Conservation (phyloP, 2,329 filamentous ascomycete species). For the Monilinia vaccinii-corymbosi region DNA sequence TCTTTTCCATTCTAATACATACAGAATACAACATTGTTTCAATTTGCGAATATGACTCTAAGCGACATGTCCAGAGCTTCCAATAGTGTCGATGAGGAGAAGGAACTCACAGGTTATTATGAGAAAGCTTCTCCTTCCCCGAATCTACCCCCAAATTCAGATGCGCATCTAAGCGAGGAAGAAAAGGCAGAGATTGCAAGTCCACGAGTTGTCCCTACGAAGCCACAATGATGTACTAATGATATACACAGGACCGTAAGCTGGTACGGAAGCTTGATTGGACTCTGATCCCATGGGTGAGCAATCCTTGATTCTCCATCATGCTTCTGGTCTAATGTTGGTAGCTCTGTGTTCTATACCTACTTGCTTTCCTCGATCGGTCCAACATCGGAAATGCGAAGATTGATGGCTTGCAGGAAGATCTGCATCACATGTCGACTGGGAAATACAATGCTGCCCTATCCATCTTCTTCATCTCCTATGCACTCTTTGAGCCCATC, state of each 20-base stretch:
- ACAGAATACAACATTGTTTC: not conserved
- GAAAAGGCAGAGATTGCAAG: constrained; percentile 53
- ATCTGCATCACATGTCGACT: constrained; percentile 50
- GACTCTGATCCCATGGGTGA: constrained; percentile 49
- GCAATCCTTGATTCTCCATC: constrained; percentile 5
- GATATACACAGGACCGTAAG: constrained; percentile 45
- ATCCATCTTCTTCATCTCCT: constrained; percentile 81
- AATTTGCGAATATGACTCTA: not conserved
- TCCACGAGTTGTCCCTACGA: not conserved
- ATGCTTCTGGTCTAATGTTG: constrained; percentile 11
- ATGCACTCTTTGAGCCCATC: constrained; percentile 68
- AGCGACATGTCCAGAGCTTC: not conserved
- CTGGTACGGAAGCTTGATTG: constrained; percentile 54
- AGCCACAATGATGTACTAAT: not conserved
- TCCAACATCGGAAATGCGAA: constrained; percentile 76
- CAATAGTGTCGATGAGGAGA: constrained; percentile 5
- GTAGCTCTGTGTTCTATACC: constrained; percentile 61
- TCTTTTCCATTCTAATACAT: not conserved
- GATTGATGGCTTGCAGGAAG: constrained; percentile 48
- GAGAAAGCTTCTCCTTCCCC: not conserved
- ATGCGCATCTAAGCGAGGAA: constrained; percentile 54
- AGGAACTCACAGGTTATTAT: not conserved
- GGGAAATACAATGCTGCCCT: constrained; percentile 65
- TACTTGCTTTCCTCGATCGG: constrained; percentile 64
- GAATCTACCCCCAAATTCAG: constrained; percentile 39